A percentile compares a stretch with the other conserved stretches of the same genome.
Evolutionary conservation across 2,329 filamentous ascomycete genomes (phyloP).

Genomic region (Lachnellula hyalina): DNA sequence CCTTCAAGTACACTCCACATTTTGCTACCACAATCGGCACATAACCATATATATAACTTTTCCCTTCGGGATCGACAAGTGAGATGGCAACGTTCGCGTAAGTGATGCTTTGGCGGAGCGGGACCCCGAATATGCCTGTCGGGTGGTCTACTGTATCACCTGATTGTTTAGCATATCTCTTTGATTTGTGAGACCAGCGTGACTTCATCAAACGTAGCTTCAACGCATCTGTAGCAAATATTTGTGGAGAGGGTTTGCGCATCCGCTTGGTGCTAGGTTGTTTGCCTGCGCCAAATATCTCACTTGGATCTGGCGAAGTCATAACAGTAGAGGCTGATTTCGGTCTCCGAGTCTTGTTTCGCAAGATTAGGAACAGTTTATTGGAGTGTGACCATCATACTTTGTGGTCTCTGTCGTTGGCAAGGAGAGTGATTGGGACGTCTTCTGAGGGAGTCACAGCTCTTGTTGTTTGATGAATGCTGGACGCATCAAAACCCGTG

Average conservation of each 20-base stretch:
- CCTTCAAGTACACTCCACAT: constrained; percentile 94
- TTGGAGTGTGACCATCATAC: neutral
- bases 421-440: neutral
- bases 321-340: neutral
- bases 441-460: neutral
- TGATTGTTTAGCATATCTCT: constrained; percentile 17
- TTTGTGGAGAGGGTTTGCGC: neutral
- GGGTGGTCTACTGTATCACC: constrained; percentile 31
- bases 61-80: constrained; percentile 82
- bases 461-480: neutral
- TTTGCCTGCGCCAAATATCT: constrained; percentile 1
- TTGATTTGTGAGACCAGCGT: neutral
- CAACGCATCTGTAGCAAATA: constrained; percentile 1
- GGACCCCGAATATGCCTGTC: constrained; percentile 88
- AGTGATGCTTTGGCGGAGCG: constrained; percentile 87
- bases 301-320: neutral
- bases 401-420: neutral
- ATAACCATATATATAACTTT: constrained; percentile 97
- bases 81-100: constrained; percentile 99
- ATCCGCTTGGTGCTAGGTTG: neutral
- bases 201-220: neutral
- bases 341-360: neutral
- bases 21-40: constrained; percentile 98
- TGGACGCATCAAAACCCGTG: too few relatives aligned
- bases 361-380: neutral